Percentiles rank a stretch among this genome's conserved stretches.
phyloP scores from a whole-genome alignment of 2,329 filamentous ascomycete species.

The Orbilia blumenaviensis region DNA sequence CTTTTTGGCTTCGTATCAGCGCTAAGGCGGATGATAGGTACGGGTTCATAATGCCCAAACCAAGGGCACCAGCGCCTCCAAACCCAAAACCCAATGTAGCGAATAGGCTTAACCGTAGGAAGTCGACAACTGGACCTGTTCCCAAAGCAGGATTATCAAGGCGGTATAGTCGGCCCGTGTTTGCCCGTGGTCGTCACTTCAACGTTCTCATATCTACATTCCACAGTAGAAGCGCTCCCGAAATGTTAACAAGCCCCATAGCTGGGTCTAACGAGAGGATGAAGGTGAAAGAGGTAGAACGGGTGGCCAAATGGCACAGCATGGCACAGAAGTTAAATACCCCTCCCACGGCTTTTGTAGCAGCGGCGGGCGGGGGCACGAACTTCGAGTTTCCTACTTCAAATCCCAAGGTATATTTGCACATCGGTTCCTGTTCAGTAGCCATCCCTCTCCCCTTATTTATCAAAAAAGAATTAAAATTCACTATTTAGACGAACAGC shows the following conservation, averaged over 20 bases:
- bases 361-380: constrained; percentile 70
- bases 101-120: constrained; percentile 33
- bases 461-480: no score
- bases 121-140: constrained; percentile 64
- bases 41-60: constrained; percentile 70
- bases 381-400: constrained; percentile 62
- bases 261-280: constrained; percentile 68
- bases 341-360: constrained; percentile 60
- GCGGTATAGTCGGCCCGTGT: constrained; percentile 71
- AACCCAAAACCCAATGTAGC: constrained; percentile 53
- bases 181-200: constrained; percentile 58
- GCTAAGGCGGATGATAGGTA: constrained; percentile 63
- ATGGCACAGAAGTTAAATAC: constrained; percentile 68
- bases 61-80: constrained; percentile 56
- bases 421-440: background rate
- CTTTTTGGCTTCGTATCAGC: background rate
- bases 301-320: constrained; percentile 74
- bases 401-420: constrained; percentile 68
- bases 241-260: constrained; percentile 70
- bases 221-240: constrained; percentile 71
- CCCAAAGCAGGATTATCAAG: constrained; percentile 69
- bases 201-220: constrained; percentile 20
- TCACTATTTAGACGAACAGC: background rate
- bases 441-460: no score
- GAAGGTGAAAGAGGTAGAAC: constrained; percentile 71